phyloP scores from a whole-genome alignment of 768 basidiomycete genomes.

The Artomyces pyxidatus region DNA sequence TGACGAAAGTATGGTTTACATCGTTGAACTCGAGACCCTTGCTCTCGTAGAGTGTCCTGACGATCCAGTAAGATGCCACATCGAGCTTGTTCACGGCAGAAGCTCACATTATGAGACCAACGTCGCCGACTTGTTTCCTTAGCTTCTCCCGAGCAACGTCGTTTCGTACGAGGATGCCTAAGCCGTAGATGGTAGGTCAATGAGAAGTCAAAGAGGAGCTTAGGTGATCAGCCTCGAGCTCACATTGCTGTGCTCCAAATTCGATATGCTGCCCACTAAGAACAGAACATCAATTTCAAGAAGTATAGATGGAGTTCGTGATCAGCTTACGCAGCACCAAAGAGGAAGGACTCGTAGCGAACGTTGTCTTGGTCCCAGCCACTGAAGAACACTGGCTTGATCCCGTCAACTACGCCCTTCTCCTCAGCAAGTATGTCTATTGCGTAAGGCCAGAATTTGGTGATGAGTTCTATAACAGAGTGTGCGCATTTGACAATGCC shows the following conservation, averaged over 20 bases:
- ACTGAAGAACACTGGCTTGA: constrained; percentile 50
- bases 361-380: constrained; percentile 21
- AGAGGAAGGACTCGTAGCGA: constrained; percentile 27
- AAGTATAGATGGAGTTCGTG: constrained; percentile 12
- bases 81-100: neutral
- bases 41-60: constrained; percentile 51
- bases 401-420: constrained; percentile 43
- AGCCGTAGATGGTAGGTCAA: neutral
- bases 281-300: neutral
- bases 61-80: neutral
- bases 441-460: constrained; percentile 50
- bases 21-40: constrained; percentile 66
- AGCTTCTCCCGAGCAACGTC: constrained; percentile 41
- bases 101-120: constrained; percentile 51
- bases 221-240: constrained; percentile 5
- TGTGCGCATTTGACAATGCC: constrained; percentile 72
- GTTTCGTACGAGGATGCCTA: constrained; percentile 66
- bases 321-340: constrained; percentile 23
- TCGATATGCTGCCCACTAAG: neutral
- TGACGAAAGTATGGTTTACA: constrained; percentile 23
- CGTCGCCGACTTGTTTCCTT: constrained; percentile 42
- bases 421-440: constrained; percentile 56
- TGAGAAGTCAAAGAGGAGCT: neutral
- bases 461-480: constrained; percentile 54
- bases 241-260: constrained; percentile 55